Evolutionary conservation across 495 filamentous ascomycete genomes (phyloP).

Genomic region (Aspergillus kassunensis): DNA sequence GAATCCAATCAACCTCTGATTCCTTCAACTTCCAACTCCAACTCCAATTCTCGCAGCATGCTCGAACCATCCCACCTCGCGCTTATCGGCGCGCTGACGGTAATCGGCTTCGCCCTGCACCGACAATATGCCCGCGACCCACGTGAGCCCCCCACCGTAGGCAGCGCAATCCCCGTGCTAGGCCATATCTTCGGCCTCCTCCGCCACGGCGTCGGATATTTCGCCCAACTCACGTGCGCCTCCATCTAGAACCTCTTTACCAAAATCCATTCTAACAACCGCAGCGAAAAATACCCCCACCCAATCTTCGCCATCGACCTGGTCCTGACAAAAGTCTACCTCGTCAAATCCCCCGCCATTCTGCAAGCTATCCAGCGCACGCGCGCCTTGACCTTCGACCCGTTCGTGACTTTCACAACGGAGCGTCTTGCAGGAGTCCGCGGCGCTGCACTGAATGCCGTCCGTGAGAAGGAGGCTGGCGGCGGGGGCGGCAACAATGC

Average conservation of each 20-base stretch:
- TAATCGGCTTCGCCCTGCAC: not conserved
- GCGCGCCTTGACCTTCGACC: conserved; percentile 40
- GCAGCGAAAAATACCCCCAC: conserved; percentile 21
- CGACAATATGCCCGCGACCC: conserved; percentile 21
- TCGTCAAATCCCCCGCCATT: conserved; percentile 39
- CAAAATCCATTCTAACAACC: no score
- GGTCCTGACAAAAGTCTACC: conserved; percentile 39
- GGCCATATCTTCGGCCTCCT: conserved; percentile 44
- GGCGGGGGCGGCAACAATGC: conserved; percentile 18
- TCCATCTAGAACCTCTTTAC: not conserved
- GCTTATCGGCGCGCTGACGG: not conserved
- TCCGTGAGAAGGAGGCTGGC: conserved; percentile 16
- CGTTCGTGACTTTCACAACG: conserved; percentile 20
- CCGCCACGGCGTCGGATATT: conserved; percentile 35
- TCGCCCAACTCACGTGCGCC: not conserved
- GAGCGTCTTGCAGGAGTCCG: conserved; percentile 20
- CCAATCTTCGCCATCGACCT: conserved; percentile 43
- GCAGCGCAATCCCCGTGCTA: conserved; percentile 35
- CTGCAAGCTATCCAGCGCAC: conserved; percentile 39
- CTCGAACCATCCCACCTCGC: not conserved
- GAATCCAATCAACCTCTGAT: no score
- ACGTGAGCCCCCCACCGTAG: conserved; percentile 42
- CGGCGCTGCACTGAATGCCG: conserved; percentile 11
- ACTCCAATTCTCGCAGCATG: no score
- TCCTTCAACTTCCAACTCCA: no score